A percentile compares a stretch with the other conserved stretches of the same genome.
phyloP scores from a whole-genome alignment of 208 protist species.

The Acanthamoeba divionensis region DNA sequence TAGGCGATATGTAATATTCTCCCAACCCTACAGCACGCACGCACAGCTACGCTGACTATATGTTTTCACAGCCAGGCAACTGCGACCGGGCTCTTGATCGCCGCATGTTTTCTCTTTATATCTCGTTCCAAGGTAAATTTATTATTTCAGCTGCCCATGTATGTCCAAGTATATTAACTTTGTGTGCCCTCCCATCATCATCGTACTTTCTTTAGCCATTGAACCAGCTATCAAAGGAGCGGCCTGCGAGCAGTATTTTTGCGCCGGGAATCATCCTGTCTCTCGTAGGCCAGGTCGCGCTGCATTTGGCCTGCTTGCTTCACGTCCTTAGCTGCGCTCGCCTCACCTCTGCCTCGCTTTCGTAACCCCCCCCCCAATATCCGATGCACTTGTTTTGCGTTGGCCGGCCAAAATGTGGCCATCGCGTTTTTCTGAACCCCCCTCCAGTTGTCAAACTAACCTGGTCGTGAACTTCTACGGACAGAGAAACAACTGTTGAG shows the following conservation, averaged over 20 bases:
- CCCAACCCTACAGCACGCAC: background rate
- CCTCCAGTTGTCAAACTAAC: conserved; percentile 1
- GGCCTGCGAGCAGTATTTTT: conserved; percentile 91
- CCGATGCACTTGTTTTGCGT: background rate
- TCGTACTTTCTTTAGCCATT: conserved; percentile 78
- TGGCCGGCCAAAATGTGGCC: background rate
- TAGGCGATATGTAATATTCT: conserved; percentile 89
- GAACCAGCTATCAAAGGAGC: conserved; percentile 85
- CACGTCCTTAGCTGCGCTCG: conserved; percentile 82
- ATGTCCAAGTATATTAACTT: background rate
- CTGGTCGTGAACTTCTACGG: background rate
- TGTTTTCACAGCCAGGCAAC: conserved; percentile 89
- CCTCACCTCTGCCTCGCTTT: conserved; percentile 78
- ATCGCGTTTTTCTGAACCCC: too few relatives aligned
- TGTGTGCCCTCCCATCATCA: background rate
- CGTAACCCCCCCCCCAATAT: conserved; percentile 74
- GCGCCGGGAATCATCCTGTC: conserved; percentile 90
- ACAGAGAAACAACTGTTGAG: conserved; percentile 68
- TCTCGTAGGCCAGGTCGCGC: conserved; percentile 91
- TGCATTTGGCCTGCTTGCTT: conserved; percentile 92
- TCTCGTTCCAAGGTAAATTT: conserved; percentile 85
- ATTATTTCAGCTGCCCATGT: background rate
- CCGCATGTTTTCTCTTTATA: conserved; percentile 97
- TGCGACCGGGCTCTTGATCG: conserved; percentile 89
- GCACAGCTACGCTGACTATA: conserved; percentile 7